Evolutionary conservation across 441 rosid species (phyloP).

Genomic region (Eutrema salsugineum): DNA sequence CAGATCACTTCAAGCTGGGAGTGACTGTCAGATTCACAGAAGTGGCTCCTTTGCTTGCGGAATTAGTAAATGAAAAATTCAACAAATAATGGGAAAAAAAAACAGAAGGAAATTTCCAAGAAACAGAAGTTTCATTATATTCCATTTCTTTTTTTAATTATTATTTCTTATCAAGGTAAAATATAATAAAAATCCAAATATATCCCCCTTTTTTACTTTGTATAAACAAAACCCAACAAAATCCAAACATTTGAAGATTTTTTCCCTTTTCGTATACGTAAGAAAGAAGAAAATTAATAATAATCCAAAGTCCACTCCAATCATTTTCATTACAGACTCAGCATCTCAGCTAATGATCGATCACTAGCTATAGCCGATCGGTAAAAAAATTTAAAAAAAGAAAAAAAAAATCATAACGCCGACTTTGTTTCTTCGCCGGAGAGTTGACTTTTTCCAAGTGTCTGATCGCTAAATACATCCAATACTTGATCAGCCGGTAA

Average conservation of each 20-base stretch:
- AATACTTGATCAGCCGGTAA: conserved; percentile 25
- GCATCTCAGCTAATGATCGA: conserved; percentile 21
- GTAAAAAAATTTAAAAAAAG: background rate
- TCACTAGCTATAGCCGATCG: conserved; percentile 13
- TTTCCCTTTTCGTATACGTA: background rate
- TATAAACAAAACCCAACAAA: conserved; percentile 19
- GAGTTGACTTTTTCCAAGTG: conserved; percentile 25
- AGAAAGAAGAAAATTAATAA: background rate
- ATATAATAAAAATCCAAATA: background rate
- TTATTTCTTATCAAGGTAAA: background rate
- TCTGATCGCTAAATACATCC: background rate
- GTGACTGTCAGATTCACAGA: conserved; percentile 18
- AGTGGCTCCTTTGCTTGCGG: conserved; percentile 26
- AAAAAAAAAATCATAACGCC: background rate
- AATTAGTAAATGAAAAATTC: conserved; percentile 4
- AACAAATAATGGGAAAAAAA: background rate
- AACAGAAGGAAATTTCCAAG: conserved; percentile 12
- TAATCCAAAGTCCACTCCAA: conserved; percentile 31
- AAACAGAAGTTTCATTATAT: background rate
- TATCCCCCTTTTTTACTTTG: background rate
- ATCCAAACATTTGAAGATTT: conserved; percentile 1
- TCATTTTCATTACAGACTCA: conserved; percentile 29
- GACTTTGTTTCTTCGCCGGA: conserved; percentile 23
- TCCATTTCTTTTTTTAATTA: background rate
- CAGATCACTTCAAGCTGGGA: conserved; percentile 25